Evolutionary conservation across 2,329 filamentous ascomycete species (phyloP).

Genomic region (Aspergillus flavus): DNA sequence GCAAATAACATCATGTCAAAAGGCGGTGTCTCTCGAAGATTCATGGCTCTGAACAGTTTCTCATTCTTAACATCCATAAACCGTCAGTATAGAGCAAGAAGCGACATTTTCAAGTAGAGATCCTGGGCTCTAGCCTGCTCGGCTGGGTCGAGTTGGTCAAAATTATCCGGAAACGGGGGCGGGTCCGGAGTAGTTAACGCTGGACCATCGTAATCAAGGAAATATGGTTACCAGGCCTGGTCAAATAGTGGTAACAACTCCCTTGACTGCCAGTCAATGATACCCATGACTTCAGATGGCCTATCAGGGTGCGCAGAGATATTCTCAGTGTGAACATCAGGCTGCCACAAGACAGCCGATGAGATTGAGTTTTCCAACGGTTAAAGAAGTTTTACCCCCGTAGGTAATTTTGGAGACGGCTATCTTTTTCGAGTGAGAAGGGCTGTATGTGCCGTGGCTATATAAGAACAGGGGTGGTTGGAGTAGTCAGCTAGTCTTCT

Average conservation of each 20-base stretch:
- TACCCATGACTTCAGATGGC: conserved; percentile 22
- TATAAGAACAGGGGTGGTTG: conserved; percentile 35
- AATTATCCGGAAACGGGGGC: conserved; percentile 12
- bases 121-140: conserved; percentile 12
- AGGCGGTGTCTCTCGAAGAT: conserved; percentile 12
- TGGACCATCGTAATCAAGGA: conserved; percentile 39
- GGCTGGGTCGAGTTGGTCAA: conserved; percentile 8
- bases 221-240: conserved; percentile 35
- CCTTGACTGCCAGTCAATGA: conserved; percentile 33
- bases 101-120: conserved; percentile 15
- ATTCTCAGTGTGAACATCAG: conserved; percentile 42
- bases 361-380: conserved; percentile 28
- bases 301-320: conserved; percentile 26
- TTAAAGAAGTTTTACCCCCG: conserved; percentile 27
- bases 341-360: conserved; percentile 36
- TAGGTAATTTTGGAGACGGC: conserved; percentile 34
- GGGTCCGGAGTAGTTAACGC: conserved; percentile 5
- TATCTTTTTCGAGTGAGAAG: conserved; percentile 37
- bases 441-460: conserved; percentile 41
- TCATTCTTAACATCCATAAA: conserved; percentile 11
- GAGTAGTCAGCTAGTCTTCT: conserved; percentile 32
- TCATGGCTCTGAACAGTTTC: conserved; percentile 15
- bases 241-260: conserved; percentile 38
- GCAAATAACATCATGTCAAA: conserved; percentile 19
- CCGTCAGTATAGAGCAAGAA: conserved; percentile 15